These are phyloP conservation scores for Venustampulla echinocandica DNA, from an alignment of 495 filamentous ascomycete species.

Conservation along the genomic window DNA sequence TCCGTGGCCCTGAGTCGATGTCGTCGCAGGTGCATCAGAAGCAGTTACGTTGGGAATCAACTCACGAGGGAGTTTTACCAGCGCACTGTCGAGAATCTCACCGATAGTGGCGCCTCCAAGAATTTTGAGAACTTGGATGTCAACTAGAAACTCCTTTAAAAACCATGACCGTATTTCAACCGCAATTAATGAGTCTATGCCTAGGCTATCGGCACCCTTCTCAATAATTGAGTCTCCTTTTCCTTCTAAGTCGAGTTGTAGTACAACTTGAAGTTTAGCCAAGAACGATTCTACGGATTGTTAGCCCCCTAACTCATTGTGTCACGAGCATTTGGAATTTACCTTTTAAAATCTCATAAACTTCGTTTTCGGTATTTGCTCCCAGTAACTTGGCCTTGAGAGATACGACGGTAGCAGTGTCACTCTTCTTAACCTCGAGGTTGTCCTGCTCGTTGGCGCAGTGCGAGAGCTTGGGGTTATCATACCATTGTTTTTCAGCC, in stretches of 20 bases:
- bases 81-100: constrained; percentile 18
- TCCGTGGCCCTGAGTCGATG: neutral
- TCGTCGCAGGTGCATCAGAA: neutral
- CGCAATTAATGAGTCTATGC: constrained; percentile 27
- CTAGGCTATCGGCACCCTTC: constrained; percentile 24
- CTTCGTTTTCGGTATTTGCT: neutral
- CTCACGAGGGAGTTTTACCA: constrained; percentile 6
- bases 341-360: neutral
- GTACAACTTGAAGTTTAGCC: neutral
- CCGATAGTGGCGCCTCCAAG: constrained; percentile 31
- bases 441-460: neutral
- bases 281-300: neutral
- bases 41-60: neutral
- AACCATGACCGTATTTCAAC: constrained; percentile 29
- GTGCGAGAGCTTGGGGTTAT: constrained; percentile 1
- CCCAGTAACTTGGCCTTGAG: neutral
- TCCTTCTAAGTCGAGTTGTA: neutral
- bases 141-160: constrained; percentile 28
- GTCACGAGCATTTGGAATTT: neutral
- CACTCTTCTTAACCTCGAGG: neutral
- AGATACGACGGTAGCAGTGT: neutral
- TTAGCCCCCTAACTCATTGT: neutral
- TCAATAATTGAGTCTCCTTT: constrained; percentile 14
- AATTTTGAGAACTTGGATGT: constrained; percentile 40
- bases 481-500: constrained; percentile 13